phyloP scores from a whole-genome alignment of 1,284 basidiomycete genomes.

The Xerocomus amazonicus region DNA sequence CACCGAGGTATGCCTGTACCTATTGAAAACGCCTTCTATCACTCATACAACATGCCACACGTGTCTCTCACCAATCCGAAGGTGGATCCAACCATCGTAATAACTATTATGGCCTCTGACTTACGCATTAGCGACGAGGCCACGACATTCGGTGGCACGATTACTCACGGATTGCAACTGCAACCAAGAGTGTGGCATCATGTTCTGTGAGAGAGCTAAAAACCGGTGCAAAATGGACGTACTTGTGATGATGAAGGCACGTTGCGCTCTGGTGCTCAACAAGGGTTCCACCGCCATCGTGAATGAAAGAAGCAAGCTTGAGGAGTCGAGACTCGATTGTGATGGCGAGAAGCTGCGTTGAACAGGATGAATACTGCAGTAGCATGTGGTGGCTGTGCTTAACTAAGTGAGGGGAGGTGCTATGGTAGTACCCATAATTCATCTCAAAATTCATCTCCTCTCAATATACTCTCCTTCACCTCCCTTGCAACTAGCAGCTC shows the following conservation, averaged over 20 bases:
- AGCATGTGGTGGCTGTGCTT: conserved; percentile 17
- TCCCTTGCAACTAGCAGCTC: conserved; percentile 51
- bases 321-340: conserved; percentile 8
- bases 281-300: conserved; percentile 65
- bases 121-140: conserved; percentile 6
- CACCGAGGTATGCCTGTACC: conserved; percentile 51
- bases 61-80: conserved; percentile 44
- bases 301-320: conserved; percentile 14
- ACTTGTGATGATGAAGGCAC: conserved; percentile 64
- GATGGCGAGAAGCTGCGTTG: conserved; percentile 7
- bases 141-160: neutral
- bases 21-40: conserved; percentile 24
- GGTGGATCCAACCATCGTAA: conserved; percentile 52
- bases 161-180: conserved; percentile 47
- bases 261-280: conserved; percentile 61
- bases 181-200: neutral
- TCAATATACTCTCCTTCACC: conserved; percentile 42
- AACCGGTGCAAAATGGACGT: conserved; percentile 23
- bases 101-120: conserved; percentile 49
- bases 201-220: conserved; percentile 8
- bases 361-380: neutral
- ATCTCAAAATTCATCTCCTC: conserved; percentile 36
- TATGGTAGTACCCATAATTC: neutral
- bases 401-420: too few relatives aligned
- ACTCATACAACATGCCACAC: neutral